Base-by-base conservation (phyloP, 2,329 filamentous ascomycete genomes). In the Penicillium sp. region DNA sequence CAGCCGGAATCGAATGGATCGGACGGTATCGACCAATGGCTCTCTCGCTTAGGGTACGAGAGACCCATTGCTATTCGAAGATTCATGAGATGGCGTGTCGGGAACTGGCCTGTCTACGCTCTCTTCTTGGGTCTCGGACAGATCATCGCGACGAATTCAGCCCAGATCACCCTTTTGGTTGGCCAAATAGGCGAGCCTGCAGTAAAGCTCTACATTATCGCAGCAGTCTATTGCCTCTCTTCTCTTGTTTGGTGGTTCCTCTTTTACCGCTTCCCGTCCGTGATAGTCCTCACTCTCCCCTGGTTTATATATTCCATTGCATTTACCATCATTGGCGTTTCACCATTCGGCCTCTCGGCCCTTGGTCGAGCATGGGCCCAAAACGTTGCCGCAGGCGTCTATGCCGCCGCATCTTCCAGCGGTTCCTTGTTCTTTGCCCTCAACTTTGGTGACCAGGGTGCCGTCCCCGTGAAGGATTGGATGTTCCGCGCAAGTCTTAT, bases 151-250 rank as follows among this genome's bases (percentile, higher is more conserved):
- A 79, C 81, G 50, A 84, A 83, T 64, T 84, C 81, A 0, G 84
- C 84, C 68, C 83, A 86, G 61, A 82, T 86, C 61, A 84, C 81
- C 0, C 73, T 86, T 13, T 73, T 86, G n/a, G 82, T 81, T 1
- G 83, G 83, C 13, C 77, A 82, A 57, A 73, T 81, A 23, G 81
- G 80, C 55, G 74, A 84, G 62, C 76, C 77, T 6, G 79, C 81
- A 2, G 66, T 72, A 29, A 80, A 82, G 62, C 72, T 86, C 1
- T 86, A 86, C 65, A 73, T 75, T 46, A 78, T 83, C 41, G 81
- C 81, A 0, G 75, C 73, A 8, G 78, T 82, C 25, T 86, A 84
- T 60, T 72, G 82, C 6, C 71, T 72, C 25, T 75, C 78, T 5
- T 83, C 81, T 0, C 64, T 81, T 6, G 57, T 79, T 41, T 86